Evolutionary conservation across 345 rosid species (phyloP).

Genomic region (Heritiera fomes): DNA sequence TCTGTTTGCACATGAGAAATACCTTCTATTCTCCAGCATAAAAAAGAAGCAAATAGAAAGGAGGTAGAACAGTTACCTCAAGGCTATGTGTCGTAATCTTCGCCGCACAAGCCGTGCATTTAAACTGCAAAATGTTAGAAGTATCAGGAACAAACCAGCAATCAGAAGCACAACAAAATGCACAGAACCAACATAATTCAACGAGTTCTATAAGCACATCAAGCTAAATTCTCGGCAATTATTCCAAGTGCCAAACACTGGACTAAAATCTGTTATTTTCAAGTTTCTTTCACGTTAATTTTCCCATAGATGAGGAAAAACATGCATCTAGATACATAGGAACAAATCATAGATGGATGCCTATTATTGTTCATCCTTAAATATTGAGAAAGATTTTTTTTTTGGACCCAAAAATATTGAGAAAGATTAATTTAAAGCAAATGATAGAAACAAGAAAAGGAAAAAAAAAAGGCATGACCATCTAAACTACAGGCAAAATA

Average conservation of each 20-base stretch:
- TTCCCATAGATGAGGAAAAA: neutral
- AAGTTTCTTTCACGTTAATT: neutral
- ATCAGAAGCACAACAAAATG: neutral
- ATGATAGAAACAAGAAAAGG: no score
- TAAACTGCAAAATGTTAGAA: constrained; percentile 43
- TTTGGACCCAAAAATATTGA: no score
- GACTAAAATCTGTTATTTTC: neutral
- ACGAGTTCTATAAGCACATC: neutral
- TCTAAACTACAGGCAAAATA: neutral
- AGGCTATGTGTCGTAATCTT: constrained; percentile 76
- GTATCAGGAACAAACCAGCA: constrained; percentile 1
- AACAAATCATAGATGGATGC: neutral
- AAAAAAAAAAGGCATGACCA: neutral
- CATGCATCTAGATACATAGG: neutral
- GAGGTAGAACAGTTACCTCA: constrained; percentile 48
- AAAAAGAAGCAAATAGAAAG: neutral
- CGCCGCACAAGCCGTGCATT: constrained; percentile 66
- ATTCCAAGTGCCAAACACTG: no score
- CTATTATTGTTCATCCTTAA: neutral
- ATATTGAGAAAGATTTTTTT: no score
- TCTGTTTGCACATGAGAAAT: neutral
- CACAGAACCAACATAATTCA: neutral
- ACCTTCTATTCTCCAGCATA: neutral
- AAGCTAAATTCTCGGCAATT: neutral
- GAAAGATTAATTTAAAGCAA: no score